phyloP scores from a whole-genome alignment of 495 filamentous ascomycete species.

The Bacidia gigantensis region DNA sequence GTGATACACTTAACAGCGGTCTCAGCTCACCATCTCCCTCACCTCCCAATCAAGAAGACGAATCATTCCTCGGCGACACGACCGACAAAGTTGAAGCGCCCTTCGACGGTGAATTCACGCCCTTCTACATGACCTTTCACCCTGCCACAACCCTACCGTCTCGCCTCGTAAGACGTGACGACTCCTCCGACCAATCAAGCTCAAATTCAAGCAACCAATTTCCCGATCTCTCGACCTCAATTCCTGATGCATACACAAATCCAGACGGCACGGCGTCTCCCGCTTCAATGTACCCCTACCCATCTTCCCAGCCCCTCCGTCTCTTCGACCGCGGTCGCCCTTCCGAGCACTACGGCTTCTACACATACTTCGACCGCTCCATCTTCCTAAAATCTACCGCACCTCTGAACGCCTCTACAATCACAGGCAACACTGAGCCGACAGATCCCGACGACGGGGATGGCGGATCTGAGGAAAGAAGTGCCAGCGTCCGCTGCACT shows the following conservation, averaged over 20 bases:
- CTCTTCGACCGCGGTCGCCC: conserved; percentile 69
- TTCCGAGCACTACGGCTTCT: conserved; percentile 88
- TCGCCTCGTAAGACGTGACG: conserved; percentile 3
- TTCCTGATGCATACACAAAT: conserved; percentile 47
- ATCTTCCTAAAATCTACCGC: conserved; percentile 57
- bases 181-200: conserved; percentile 2
- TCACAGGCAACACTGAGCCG: conserved; percentile 12
- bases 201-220: conserved; percentile 20
- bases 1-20: conserved; percentile 17
- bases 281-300: conserved; percentile 51
- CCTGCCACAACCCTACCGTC: conserved; percentile 18
- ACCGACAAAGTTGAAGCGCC: conserved; percentile 56
- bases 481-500: conserved; percentile 59
- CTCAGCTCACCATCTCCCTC: conserved; percentile 44
- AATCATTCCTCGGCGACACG: conserved; percentile 67
- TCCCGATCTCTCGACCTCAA: conserved; percentile 36
- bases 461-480: conserved; percentile 46
- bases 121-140: conserved; percentile 37
- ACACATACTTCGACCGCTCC: conserved; percentile 78
- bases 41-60: conserved; percentile 53
- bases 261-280: conserved; percentile 57
- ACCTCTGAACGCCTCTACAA: conserved; percentile 23
- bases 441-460: conserved; percentile 40
- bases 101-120: conserved; percentile 37
- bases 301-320: conserved; percentile 63